Conservation (phyloP, 306 rosid species). For the Cicer yamashitae region DNA sequence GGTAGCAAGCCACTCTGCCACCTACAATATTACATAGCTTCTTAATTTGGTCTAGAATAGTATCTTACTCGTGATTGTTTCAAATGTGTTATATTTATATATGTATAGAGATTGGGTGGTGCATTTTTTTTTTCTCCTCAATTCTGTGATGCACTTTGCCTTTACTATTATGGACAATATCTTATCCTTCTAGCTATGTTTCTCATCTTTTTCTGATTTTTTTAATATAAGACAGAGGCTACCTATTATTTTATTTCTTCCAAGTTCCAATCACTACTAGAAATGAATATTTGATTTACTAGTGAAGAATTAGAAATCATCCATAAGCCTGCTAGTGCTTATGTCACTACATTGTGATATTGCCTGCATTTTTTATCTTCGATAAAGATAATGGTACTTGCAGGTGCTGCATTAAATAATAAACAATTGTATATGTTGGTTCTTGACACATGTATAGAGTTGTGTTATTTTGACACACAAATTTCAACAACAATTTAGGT, state of each 20-base stretch:
- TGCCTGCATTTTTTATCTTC: no score
- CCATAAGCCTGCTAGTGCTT: neutral
- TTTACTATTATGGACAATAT: neutral
- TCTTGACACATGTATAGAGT: constrained; percentile 1
- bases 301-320: neutral
- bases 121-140: neutral
- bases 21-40: no score
- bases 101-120: neutral
- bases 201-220: neutral
- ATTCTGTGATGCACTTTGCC: neutral
- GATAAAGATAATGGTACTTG: neutral
- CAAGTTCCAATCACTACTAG: neutral
- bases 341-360: no score
- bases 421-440: neutral
- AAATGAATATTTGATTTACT: neutral
- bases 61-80: no score
- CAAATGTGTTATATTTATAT: no score
- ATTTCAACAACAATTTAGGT: no score
- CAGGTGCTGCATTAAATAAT: neutral
- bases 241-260: neutral
- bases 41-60: no score
- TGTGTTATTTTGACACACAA: no score
- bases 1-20: no score
- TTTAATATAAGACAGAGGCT: neutral
- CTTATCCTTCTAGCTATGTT: neutral